Conservation (phyloP, 192 early-diverging fungal genomes). For the Coemansia sp. region DNA sequence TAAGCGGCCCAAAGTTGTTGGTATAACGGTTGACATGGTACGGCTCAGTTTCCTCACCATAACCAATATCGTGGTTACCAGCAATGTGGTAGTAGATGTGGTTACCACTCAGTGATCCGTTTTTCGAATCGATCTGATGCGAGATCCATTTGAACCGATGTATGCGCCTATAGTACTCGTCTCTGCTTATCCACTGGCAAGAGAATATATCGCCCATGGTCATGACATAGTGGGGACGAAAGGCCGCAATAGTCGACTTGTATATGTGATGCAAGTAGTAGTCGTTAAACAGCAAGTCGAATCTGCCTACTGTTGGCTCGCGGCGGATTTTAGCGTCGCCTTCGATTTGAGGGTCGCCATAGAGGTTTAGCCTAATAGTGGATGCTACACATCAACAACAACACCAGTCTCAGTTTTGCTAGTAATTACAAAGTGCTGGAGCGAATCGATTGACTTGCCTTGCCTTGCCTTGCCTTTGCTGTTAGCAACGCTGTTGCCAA, state of each 20-base stretch:
- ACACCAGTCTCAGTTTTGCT: background rate
- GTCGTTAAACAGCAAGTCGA: conserved; percentile 63
- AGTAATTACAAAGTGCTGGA: background rate
- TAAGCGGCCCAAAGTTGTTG: conserved; percentile 60
- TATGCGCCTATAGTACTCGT: conserved; percentile 60
- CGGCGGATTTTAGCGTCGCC: conserved; percentile 63
- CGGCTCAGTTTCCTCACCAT: conserved; percentile 60
- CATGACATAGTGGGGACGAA: conserved; percentile 57
- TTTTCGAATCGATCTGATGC: conserved; percentile 30
- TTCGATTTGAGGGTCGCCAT: conserved; percentile 71
- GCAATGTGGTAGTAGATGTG: conserved; percentile 56
- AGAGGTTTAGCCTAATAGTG: conserved; percentile 58
- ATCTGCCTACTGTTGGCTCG: conserved; percentile 56
- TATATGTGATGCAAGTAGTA: conserved; percentile 62
- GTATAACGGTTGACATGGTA: conserved; percentile 58
- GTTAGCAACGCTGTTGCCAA: background rate
- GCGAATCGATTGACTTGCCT: background rate
- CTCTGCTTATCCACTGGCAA: conserved; percentile 62
- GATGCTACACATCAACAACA: conserved; percentile 24
- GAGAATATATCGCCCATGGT: conserved; percentile 70
- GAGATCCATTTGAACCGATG: conserved; percentile 63
- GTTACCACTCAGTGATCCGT: conserved; percentile 11
- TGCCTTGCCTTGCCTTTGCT: background rate
- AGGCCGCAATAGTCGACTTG: conserved; percentile 53
- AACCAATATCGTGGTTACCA: conserved; percentile 72